Conservation (phyloP, 2,329 filamentous ascomycete species). For the Botrytis byssoidea region DNA sequence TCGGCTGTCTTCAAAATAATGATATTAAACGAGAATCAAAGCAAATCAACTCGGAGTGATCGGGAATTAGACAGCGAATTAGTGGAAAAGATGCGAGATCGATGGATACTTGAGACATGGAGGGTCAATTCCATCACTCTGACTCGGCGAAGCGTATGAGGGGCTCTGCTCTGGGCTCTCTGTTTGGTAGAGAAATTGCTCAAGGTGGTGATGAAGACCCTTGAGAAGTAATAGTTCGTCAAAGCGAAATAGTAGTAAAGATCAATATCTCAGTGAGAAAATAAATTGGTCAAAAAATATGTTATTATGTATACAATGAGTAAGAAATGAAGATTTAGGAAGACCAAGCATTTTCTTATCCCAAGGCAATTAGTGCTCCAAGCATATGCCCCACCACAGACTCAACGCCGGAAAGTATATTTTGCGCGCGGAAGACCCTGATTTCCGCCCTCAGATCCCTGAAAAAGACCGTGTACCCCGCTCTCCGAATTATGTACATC, state of each 20-base stretch:
- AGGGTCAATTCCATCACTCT: neutral
- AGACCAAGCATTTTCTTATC: neutral
- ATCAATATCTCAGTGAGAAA: neutral
- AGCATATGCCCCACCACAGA: neutral
- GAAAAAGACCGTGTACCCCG: no score
- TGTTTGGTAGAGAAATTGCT: rapidly evolving
- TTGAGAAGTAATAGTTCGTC: no score
- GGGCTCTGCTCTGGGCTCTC: no score
- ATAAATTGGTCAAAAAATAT: neutral
- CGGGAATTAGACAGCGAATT: neutral
- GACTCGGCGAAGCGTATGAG: no score
- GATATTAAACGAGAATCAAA: neutral
- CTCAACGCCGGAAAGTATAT: neutral
- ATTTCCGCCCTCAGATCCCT: neutral
- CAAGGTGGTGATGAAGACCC: neutral
- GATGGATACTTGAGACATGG: neutral
- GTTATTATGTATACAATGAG: neutral
- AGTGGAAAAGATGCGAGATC: neutral
- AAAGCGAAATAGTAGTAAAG: neutral
- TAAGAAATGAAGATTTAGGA: neutral
- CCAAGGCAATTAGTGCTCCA: neutral
- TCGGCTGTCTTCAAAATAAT: no score
- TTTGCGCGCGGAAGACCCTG: neutral
- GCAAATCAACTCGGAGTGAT: neutral
- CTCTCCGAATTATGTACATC: neutral